Evolutionary conservation across 116 monocot species (phyloP), one percentile per base, ranked within the genome.

Genomic region (Thalassia testudinum): DNA sequence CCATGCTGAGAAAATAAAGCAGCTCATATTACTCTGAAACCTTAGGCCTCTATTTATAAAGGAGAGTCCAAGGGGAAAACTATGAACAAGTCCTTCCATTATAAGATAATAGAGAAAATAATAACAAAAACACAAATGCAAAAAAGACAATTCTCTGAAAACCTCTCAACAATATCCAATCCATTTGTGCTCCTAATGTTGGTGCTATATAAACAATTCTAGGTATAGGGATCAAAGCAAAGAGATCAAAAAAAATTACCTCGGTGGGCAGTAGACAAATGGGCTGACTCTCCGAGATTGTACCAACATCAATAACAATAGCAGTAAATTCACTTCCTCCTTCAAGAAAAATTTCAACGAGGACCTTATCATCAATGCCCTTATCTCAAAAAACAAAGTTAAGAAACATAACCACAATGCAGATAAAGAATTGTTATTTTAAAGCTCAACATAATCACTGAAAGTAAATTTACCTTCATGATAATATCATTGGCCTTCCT

Each of bases 261-360:
- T 92, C 87, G 16, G 87, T 86, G 47, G 92, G 92, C 29, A 92
- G 82, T n/a, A 92, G 66, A 67, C 67, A 72, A 50, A 92, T 51
- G 65, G 92, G 92, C 7, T 56, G 53, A 53, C 67, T 63, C 38
- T 83, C 73, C 66, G 25, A 48, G 57, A 47, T 70, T 17, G 64
- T 53, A 8, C 92, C 92, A 47, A 65, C 77, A 77, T 92, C 87
- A 58, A 87, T 44, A 37, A 83, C 75, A 66, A 92, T 87, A 26
- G 92, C 79, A 14, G 92, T 92, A 73, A 92, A 92, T 56, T 92
- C 92, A 50, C 56, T 74, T 24, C 87, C 87, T 29, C 87, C 86
- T 72, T 81, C 79, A 59, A 92, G 59, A 51, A 92, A 92, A 63
- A 78, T 34, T 44, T 92, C 92, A 62, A 92, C 60, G 26, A 92